Evolutionary conservation across 169 alveolate species (phyloP), one percentile per base, ranked within the genome.

Genomic region (Babesia bovis): DNA sequence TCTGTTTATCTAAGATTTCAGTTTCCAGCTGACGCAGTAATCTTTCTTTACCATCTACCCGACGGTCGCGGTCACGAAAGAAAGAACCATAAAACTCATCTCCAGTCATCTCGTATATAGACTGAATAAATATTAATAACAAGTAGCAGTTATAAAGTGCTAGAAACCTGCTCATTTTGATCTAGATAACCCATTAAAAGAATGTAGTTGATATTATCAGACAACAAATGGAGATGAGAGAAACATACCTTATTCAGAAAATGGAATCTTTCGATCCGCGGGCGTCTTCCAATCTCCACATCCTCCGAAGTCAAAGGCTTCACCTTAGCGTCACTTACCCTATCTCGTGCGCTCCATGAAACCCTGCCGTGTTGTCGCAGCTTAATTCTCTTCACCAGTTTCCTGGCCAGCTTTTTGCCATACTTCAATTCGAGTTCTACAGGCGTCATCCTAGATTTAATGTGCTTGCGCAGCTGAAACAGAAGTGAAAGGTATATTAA

Each of bases 21-120:
- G 51, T 41, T 26, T 61, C 60, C 9, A 71, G 50, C 66, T 38
- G 12, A 19, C 28, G 47, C 35, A 70, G n/a, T 35, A 65, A 47
- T 12, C 23, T 72, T 30, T 77, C 70, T 40, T 25, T 68, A 33
- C 83, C 85, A 23, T 75, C 85, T 41, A 65, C 40, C n/a, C 33
- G 12, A n/a, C 85, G 44, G 33, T 78, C 87, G 12, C 83, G 61
- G 59, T 78, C 87, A 10, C 69, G 69, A 44, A 81, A 81, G 33
- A 63, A 81, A 3, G 71, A 57, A 35, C 66, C 36, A 35, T 60
- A 81, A 44, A 44, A 81, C 21, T 81, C 88, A n/a, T 81, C 75
- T 28, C 65, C 73, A n/a, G 76, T 45, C 68, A 67, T 81, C 47
- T 72, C 82, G 30, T 81, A 81, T 23, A 70, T 47, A 23, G 65